A percentile compares a stretch with the other conserved stretches of the same genome.
Evolutionary conservation across 2,329 filamentous ascomycete species (phyloP).

Genomic region (Aspergillus melleus): DNA sequence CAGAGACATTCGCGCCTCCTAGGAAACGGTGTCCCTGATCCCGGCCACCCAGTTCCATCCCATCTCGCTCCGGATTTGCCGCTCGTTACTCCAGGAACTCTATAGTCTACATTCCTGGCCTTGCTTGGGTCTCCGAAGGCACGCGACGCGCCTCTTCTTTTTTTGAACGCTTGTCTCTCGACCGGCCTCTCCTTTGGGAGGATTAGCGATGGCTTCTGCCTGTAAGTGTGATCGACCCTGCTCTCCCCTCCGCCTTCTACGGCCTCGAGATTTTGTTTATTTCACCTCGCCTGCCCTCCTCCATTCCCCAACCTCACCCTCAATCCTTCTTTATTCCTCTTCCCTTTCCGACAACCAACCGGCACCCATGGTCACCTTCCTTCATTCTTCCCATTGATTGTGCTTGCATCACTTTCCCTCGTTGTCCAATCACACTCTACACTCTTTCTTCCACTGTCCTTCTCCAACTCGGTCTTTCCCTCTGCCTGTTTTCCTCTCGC

Average conservation of each 20-base stretch:
- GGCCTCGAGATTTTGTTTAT: constrained; percentile 39
- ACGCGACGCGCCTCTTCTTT: constrained; percentile 38
- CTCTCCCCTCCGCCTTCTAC: constrained; percentile 26
- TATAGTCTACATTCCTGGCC: constrained; percentile 44
- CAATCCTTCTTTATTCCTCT: constrained; percentile 23
- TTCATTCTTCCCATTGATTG: constrained; percentile 21
- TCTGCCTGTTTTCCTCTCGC: not conserved
- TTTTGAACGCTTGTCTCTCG: constrained; percentile 15
- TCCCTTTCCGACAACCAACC: constrained; percentile 13
- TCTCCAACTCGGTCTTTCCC: not conserved
- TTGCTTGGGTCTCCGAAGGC: constrained; percentile 36
- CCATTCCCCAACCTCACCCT: constrained; percentile 31
- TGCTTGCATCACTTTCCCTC: constrained; percentile 13
- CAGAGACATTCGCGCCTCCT: constrained; percentile 24
- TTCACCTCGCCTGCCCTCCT: constrained; percentile 40
- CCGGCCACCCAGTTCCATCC: constrained; percentile 4
- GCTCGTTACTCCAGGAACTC: constrained; percentile 36
- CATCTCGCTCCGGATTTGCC: constrained; percentile 17
- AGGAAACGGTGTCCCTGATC: constrained; percentile 13
- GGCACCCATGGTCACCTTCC: constrained; percentile 17
- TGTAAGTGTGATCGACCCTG: constrained; percentile 38
- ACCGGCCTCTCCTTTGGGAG: constrained; percentile 20
- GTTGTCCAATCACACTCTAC: constrained; percentile 10
- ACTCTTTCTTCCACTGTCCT: constrained; percentile 8
- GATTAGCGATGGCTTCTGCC: constrained; percentile 37